These are phyloP conservation scores for Russula abietina DNA, from an alignment of 768 basidiomycete species.

Conservation along the genomic window DNA sequence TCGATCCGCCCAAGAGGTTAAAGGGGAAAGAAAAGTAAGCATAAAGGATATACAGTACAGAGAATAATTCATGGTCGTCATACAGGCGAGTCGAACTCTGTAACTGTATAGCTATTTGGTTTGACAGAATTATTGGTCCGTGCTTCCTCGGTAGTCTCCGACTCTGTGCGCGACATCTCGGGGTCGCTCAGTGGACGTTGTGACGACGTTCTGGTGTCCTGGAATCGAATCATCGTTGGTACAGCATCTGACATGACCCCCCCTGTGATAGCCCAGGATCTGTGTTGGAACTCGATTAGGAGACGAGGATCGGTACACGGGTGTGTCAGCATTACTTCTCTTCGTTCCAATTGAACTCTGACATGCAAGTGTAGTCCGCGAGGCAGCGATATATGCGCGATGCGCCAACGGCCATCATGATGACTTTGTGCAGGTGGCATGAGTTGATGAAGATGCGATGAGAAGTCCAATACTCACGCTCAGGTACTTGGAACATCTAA, in stretches of 20 bases:
- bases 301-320: background rate
- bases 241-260: background rate
- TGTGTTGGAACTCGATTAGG: background rate
- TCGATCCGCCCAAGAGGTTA: background rate
- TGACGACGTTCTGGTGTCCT: background rate
- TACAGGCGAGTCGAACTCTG: background rate
- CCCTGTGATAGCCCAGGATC: constrained; percentile 2
- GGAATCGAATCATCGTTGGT: constrained; percentile 3
- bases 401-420: constrained; percentile 22
- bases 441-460: background rate
- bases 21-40: background rate
- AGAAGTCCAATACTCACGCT: constrained; percentile 14
- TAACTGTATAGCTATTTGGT: background rate
- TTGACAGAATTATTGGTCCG: background rate
- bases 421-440: constrained; percentile 2
- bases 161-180: background rate
- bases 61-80: background rate
- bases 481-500: constrained; percentile 21
- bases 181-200: background rate
- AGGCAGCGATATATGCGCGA: constrained; percentile 21
- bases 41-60: background rate
- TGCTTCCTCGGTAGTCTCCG: background rate
- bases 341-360: constrained; percentile 17
- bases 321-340: constrained; percentile 1
- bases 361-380: constrained; percentile 18